phyloP scores from a whole-genome alignment of 2,329 filamentous ascomycete species.

The Diaporthe citri region DNA sequence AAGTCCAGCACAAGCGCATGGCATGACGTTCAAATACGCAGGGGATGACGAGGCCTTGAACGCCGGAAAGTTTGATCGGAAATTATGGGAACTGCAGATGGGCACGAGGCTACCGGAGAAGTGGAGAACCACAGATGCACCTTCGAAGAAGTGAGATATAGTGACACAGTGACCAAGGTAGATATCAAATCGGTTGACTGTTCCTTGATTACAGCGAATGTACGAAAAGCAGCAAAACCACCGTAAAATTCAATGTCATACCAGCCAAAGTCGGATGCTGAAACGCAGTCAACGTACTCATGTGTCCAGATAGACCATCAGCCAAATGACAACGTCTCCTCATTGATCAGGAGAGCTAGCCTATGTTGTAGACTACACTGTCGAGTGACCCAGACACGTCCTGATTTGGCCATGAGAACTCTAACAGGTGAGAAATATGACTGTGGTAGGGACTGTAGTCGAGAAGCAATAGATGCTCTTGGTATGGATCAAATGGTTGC shows the following conservation, averaged over 20 bases:
- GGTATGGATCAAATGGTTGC: neutral
- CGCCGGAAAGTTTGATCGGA: neutral
- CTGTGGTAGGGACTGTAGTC: neutral
- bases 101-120: neutral
- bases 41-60: neutral
- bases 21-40: constrained; percentile 6
- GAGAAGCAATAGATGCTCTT: neutral
- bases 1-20: neutral
- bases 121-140: neutral
- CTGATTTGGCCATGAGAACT: neutral
- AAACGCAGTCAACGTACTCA: neutral
- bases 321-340: neutral
- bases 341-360: no score
- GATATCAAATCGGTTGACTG: no score
- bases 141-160: no score
- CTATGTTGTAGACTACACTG: no score
- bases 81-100: neutral
- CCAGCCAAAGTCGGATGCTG: neutral
- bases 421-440: neutral
- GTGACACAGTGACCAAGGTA: no score
- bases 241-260: neutral
- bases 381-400: neutral
- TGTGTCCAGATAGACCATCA: no score
- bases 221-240: no score
- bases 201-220: no score